Evolutionary conservation across 2,329 filamentous ascomycete genomes (phyloP), one percentile per base, ranked within the genome.

Genomic region (Talaromyces sp.): DNA sequence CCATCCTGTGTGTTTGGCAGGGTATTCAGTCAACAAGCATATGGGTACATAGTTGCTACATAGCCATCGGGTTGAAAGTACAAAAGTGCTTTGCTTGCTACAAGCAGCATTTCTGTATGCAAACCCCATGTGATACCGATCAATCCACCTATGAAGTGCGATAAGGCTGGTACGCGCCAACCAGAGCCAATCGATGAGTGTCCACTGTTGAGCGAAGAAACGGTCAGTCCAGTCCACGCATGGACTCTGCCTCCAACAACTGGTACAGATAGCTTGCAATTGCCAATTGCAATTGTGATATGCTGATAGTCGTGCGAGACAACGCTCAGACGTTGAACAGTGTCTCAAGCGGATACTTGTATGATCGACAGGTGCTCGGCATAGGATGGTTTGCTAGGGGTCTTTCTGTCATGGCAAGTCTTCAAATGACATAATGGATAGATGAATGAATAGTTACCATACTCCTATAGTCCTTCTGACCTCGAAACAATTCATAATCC

Each of bases 51-150:
- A n/a, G n/a, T n/a, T n/a, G n/a, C n/a, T n/a, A n/a, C n/a, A n/a
- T n/a, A 7, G 38, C 15, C 38, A 17, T 40, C 17, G 38, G 17
- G 1, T 40, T 40, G n/a, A 5, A n/a, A 40, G 17, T 40, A 40
- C 38, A 36, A 5, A 29, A 36, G 34, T 36, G 11, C 34, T 36
- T 36, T 36, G 11, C 34, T 36, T 36, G 34, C 34, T 7, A 17
- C 40, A 43, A 19, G 7, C n/a, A 43, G 38, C 17, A 43, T 2
- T 38, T 19, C 40, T 43, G 38, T 5, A 40, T 59, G 56, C 56
- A 59, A n/a, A 29, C 19, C 22, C 58, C 58, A 61, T 61, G 58
- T 61, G 56, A 60, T 29, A 29, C 58, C 40, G 58, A 61, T 61
- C 43, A 34, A 60, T 25, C 15, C 51, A 17, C 49, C 15, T 53